A percentile compares a stretch with the other conserved stretches of the same genome.
These are phyloP conservation scores for Paralagenidium karlingii DNA, from an alignment of 352 stramenopile species.

Conservation along the genomic window DNA sequence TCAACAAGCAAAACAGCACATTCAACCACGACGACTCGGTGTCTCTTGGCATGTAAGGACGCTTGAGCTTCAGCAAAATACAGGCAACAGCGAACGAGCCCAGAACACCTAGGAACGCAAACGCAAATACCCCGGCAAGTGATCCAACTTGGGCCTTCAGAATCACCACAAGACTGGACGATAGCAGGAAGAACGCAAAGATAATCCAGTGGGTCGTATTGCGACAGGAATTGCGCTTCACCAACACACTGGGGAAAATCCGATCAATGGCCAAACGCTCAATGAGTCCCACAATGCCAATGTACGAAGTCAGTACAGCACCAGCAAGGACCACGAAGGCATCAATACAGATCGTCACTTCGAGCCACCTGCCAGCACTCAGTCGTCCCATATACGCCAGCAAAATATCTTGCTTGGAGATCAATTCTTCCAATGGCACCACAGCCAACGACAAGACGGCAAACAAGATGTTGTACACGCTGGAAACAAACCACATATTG, in stretches of 20 bases:
- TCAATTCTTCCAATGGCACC: conserved; percentile 46
- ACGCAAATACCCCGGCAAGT: conserved; percentile 78
- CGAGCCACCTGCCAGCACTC: conserved; percentile 12
- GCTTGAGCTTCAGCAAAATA: conserved; percentile 77
- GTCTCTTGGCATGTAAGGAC: conserved; percentile 58
- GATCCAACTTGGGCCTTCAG: conserved; percentile 66
- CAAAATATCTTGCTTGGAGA: conserved; percentile 39
- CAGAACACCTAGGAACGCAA: conserved; percentile 81
- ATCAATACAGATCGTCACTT: conserved; percentile 33
- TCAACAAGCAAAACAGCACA: conserved; percentile 27
- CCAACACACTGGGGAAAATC: conserved; percentile 39
- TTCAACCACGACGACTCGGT: conserved; percentile 54
- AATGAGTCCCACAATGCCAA: conserved; percentile 44
- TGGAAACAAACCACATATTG: conserved; percentile 68
- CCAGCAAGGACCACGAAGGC: conserved; percentile 66
- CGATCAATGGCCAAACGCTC: conserved; percentile 74
- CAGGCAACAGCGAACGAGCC: conserved; percentile 70
- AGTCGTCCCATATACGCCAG: conserved; percentile 44
- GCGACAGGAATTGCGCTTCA: conserved; percentile 48
- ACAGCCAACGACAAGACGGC: conserved; percentile 50
- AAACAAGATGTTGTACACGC: conserved; percentile 71
- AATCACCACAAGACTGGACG: conserved; percentile 56
- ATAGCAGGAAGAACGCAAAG: conserved; percentile 56
- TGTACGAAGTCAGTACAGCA: conserved; percentile 62
- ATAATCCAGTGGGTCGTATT: conserved; percentile 77